Evolutionary conservation across 768 basidiomycete genomes (phyloP).

Genomic region (Lactarius hengduanensis): DNA sequence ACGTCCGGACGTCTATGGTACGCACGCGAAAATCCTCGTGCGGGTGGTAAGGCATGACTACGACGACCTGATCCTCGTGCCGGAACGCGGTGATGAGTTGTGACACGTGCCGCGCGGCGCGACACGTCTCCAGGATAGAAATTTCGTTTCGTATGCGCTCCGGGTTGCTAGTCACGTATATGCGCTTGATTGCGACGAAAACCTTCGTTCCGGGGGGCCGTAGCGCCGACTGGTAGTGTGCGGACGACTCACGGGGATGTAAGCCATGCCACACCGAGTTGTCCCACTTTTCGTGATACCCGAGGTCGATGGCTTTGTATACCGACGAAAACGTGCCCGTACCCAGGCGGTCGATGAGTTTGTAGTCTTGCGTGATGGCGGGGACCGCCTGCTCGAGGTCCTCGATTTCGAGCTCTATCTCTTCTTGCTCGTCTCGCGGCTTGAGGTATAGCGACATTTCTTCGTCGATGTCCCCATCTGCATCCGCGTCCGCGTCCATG

Average conservation of each 20-base stretch:
- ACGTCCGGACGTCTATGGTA: slow-evolving; percentile 23
- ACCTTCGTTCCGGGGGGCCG: slow-evolving; percentile 49
- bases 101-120: slow-evolving; percentile 83
- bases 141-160: slow-evolving; percentile 92
- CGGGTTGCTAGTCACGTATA: slow-evolving; percentile 95
- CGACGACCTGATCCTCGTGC: slow-evolving; percentile 87
- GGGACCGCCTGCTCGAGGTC: slow-evolving; percentile 69
- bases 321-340: slow-evolving; percentile 99
- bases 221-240: slow-evolving; percentile 56
- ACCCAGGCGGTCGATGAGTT: slow-evolving; percentile 84
- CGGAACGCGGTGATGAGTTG: slow-evolving; percentile 96
- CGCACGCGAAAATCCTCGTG: slow-evolving; percentile 92
- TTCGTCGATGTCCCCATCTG: slow-evolving; percentile 52
- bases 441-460: slow-evolving; percentile 58
- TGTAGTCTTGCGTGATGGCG: slow-evolving; percentile 64
- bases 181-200: slow-evolving; percentile 93
- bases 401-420: slow-evolving; percentile 74
- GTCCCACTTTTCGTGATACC: slow-evolving; percentile 73
- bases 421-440: slow-evolving; percentile 63
- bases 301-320: slow-evolving; percentile 91
- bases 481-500: slow-evolving; percentile 34
- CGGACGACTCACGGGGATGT: slow-evolving; percentile 61
- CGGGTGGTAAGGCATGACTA: slow-evolving; percentile 88
- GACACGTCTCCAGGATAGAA: slow-evolving; percentile 79
- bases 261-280: slow-evolving; percentile 70